Conservation (phyloP, 306 rosid species). For the Vachellia collinsii region DNA sequence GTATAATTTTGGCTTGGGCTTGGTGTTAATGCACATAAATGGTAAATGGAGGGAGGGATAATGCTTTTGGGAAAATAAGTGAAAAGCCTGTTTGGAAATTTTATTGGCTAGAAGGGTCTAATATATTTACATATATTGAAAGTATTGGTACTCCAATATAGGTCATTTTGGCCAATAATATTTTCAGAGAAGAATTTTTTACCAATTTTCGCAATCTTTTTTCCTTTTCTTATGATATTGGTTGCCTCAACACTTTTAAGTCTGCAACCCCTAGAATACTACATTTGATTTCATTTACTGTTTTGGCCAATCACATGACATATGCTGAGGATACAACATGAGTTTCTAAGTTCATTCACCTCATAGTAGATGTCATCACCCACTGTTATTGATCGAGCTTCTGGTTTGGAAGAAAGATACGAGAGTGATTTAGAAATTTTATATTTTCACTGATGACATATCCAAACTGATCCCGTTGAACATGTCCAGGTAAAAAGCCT, state of each 20-base stretch:
- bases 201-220: background rate
- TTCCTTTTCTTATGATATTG: background rate
- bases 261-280: background rate
- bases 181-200: no score
- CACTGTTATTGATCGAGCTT: background rate
- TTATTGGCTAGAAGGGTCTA: no score
- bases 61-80: no score
- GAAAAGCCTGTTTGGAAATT: no score
- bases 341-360: background rate
- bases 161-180: no score
- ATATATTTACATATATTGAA: no score
- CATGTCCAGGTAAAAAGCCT: conserved; percentile 84
- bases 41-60: background rate
- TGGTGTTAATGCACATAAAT: background rate
- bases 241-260: background rate
- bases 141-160: no score
- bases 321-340: background rate
- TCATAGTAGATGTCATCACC: background rate
- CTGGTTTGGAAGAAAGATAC: background rate
- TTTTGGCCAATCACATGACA: background rate
- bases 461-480: conserved; percentile 31
- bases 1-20: background rate
- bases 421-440: background rate
- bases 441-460: background rate
- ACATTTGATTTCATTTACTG: background rate